Base-by-base conservation (phyloP, 2,329 filamentous ascomycete genomes). In the Nigrospora osmanthi region DNA sequence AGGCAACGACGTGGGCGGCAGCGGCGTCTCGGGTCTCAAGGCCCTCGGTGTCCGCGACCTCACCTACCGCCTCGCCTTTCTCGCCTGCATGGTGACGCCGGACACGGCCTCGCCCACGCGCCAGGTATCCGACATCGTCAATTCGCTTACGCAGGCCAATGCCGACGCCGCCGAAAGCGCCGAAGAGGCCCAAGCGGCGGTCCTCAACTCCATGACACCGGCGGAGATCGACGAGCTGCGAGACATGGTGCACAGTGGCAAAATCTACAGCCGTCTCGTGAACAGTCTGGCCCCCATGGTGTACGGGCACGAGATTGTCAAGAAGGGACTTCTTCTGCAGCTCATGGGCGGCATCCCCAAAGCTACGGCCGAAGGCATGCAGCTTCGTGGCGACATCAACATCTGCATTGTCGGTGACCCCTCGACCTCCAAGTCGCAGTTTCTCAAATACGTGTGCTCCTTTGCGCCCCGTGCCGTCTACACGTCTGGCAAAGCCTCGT, bases 371-470 rank as follows among this genome's bases (percentile, higher is more conserved):
- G 93, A 98, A 67, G 91, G 89, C 50, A 95, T 98, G 89, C 82
- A 90, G 51, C 76, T 98, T 37, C 83, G 93, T 76, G 93, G 93
- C 54, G 93, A 98, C 61, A 90, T 98, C 72, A 98, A 98, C 69
- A 95, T 98, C 50, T 98, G 93, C 66, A 88, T 98, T 54, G 93
- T 98, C 47, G 93, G 93, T 48, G 93, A 98, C 61, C 93, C 93
- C 1, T 95, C 88, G 11, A 98, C 93, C 2, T 95, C 89, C 53
- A 98, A 98, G 65, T 96, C 90, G 31, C 93, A 98, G 58, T 98
- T 98, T 65, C 72, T 98, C 56, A 97, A 97, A 70, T 98, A 98
- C 60, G 86, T 98, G 52, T 95, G 90, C 72, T 93, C 88, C 23
- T 90, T 98, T 61, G 82, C 95, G n/a, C 93, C 93, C 19, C 86